Evolutionary conservation across 2,329 filamentous ascomycete species (phyloP).

Genomic region (Trichoderma citrinoviride): DNA sequence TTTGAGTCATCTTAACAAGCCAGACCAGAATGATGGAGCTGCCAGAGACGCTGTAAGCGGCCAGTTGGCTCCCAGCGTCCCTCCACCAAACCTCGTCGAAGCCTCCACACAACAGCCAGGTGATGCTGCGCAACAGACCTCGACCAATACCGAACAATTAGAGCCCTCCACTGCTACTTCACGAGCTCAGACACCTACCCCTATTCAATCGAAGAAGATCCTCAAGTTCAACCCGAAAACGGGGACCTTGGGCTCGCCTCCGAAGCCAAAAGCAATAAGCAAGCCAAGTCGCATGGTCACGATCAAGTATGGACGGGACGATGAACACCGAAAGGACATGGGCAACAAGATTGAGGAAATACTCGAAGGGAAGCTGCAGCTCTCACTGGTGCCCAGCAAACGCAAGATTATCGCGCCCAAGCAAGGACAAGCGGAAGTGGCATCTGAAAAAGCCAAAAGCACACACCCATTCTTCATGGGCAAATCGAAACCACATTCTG

Average conservation of each 20-base stretch:
- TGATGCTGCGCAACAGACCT: not conserved
- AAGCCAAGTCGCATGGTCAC: constrained; percentile 46
- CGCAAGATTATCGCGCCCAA: not conserved
- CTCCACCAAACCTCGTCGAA: constrained; percentile 25
- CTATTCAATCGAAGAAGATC: constrained; percentile 46
- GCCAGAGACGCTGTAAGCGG: not conserved
- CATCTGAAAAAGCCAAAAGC: constrained; percentile 28
- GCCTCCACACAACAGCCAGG: constrained; percentile 4
- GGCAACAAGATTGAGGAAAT: constrained; percentile 64
- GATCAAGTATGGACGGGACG: constrained; percentile 58
- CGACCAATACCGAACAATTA: constrained; percentile 9
- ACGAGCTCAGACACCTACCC: constrained; percentile 22
- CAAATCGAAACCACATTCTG: constrained; percentile 33
- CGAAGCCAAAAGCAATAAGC: constrained; percentile 47
- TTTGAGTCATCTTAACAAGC: constrained; percentile 22
- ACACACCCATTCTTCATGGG: constrained; percentile 46
- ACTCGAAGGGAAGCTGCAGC: constrained; percentile 39
- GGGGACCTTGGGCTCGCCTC: constrained; percentile 61
- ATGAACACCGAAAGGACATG: constrained; percentile 44
- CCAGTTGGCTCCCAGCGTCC: constrained; percentile 15
- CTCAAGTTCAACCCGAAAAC: constrained; percentile 58
- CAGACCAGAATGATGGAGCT: not conserved
- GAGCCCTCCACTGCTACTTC: constrained; percentile 9
- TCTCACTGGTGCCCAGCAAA: constrained; percentile 25
- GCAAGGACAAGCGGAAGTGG: constrained; percentile 23